A percentile compares a stretch with the other conserved stretches of the same genome.
These are phyloP conservation scores for Trichoderma brevicompactum DNA, from an alignment of 2,329 filamentous ascomycete species.

Conservation along the genomic window DNA sequence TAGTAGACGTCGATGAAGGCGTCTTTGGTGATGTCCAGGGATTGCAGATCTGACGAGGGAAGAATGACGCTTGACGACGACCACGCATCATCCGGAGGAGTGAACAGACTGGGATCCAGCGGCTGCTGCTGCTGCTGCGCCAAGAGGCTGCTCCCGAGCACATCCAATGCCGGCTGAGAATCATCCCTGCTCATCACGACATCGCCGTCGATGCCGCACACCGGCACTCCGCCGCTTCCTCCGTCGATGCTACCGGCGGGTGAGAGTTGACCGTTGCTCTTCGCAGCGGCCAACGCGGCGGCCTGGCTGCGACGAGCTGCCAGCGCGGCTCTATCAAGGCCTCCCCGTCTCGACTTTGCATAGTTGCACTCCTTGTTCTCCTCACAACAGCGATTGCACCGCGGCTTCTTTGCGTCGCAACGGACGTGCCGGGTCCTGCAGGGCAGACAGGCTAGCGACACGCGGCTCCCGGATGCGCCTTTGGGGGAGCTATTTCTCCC, in stretches of 20 bases:
- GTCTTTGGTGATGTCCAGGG: constrained; percentile 31
- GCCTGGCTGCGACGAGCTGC: constrained; percentile 38
- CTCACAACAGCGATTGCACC: constrained; percentile 50
- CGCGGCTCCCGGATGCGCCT: constrained; percentile 30
- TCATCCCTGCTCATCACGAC: background rate
- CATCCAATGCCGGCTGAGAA: background rate
- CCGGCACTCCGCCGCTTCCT: background rate
- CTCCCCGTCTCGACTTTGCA: constrained; percentile 55
- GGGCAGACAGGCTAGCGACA: constrained; percentile 53
- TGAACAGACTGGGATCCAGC: constrained; percentile 19
- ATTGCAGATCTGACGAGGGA: constrained; percentile 15
- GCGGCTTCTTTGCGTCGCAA: constrained; percentile 55
- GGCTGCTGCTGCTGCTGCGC: background rate
- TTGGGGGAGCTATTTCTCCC: background rate
- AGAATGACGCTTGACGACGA: background rate
- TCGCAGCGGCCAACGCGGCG: constrained; percentile 22
- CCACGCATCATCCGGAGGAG: constrained; percentile 22
- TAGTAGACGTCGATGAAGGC: constrained; percentile 43
- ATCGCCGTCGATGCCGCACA: background rate
- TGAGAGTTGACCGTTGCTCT: background rate
- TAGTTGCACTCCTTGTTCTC: constrained; percentile 54
- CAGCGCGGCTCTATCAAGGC: constrained; percentile 40
- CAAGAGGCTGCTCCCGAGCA: background rate
- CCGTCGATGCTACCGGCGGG: background rate
- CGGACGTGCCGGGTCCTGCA: constrained; percentile 58